phyloP scores from a whole-genome alignment of 2,329 filamentous ascomycete species.

The Plectosphaerella plurivora region DNA sequence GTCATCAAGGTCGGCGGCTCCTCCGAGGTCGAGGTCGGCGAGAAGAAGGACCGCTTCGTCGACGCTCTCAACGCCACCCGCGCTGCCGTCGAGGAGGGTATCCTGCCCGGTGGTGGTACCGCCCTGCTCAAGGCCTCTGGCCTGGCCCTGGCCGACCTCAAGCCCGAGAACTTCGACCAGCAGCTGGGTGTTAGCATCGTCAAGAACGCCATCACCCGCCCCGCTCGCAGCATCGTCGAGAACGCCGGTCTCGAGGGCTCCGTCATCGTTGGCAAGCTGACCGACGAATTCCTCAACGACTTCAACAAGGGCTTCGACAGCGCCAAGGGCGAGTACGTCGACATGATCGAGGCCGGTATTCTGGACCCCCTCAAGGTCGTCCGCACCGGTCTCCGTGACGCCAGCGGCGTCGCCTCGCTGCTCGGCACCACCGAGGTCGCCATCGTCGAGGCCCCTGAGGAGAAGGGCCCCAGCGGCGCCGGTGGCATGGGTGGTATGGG shows the following conservation, averaged over 20 bases:
- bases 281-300: constrained; percentile 83
- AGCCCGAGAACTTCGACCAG: constrained; percentile 96
- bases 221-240: constrained; percentile 92
- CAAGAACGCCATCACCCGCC: constrained; percentile 96
- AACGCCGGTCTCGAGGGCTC: constrained; percentile 95
- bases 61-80: constrained; percentile 97
- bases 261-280: constrained; percentile 96
- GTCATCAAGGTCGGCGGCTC: constrained; percentile 99
- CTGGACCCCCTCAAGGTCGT: constrained; percentile 99
- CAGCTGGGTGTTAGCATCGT: constrained; percentile 96
- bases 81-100: constrained; percentile 97
- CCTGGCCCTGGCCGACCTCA: constrained; percentile 78
- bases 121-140: constrained; percentile 94
- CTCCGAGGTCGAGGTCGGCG: constrained; percentile 96
- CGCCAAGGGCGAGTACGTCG: constrained; percentile 94
- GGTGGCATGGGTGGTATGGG: constrained; percentile 60
- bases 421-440: constrained; percentile 98
- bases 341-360: constrained; percentile 97
- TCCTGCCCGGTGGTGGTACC: constrained; percentile 96
- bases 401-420: constrained; percentile 91
- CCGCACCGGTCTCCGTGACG: constrained; percentile 90
- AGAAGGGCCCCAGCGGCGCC: constrained; percentile 67
- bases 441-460: constrained; percentile 92
- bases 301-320: constrained; percentile 99
- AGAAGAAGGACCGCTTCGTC: constrained; percentile 99